Evolutionary conservation across 352 stramenopile species (phyloP).

Genomic region (Globisporangium barbulae): DNA sequence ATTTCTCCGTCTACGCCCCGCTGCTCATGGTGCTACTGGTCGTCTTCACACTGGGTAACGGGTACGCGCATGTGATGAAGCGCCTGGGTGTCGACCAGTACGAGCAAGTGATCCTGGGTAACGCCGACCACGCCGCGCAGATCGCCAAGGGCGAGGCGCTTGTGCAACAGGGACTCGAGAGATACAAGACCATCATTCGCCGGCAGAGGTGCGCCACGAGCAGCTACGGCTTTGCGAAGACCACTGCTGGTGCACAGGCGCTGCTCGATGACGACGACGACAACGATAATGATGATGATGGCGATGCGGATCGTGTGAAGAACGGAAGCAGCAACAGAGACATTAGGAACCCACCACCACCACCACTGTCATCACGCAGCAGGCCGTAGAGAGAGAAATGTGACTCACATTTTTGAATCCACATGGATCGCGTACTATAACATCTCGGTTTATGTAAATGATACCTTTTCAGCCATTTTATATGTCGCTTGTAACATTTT

Average conservation of each 20-base stretch:
- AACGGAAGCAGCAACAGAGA: neutral
- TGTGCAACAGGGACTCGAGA: conserved; percentile 48
- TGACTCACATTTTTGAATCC: neutral
- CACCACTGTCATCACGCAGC: too few species aligned
- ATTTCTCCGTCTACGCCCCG: conserved; percentile 57
- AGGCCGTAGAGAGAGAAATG: too few species aligned
- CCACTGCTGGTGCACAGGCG: conserved; percentile 4
- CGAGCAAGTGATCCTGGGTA: conserved; percentile 44
- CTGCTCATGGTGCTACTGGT: conserved; percentile 51
- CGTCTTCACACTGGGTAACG: conserved; percentile 42
- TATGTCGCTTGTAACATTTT: neutral
- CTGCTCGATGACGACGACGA: conserved; percentile 4
- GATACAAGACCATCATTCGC: conserved; percentile 29
- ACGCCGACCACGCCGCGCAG: conserved; percentile 33
- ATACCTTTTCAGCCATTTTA: neutral
- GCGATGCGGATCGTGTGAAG: too few species aligned
- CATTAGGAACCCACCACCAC: neutral
- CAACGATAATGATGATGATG: neutral
- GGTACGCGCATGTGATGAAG: conserved; percentile 52
- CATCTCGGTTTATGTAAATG: neutral
- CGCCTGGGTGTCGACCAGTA: conserved; percentile 64
- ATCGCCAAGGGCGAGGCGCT: conserved; percentile 48
- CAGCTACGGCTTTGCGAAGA: conserved; percentile 30
- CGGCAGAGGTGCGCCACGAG: conserved; percentile 27
- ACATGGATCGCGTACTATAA: neutral